Evolutionary conservation across 495 filamentous ascomycete species (phyloP).

Genomic region (Glutinoglossum americanum): DNA sequence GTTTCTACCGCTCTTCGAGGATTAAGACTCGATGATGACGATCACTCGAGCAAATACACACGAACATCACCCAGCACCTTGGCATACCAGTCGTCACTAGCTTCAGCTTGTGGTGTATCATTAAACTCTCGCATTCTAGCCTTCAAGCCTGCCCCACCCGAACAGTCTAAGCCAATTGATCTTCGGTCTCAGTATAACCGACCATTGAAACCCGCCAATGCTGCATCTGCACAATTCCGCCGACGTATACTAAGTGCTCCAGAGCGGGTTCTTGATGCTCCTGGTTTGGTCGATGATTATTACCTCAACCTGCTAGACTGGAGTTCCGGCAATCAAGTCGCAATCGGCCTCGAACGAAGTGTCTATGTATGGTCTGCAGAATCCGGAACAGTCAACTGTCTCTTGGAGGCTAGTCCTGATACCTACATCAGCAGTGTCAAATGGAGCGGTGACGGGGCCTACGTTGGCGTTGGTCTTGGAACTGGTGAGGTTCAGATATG

Average conservation of each 20-base stretch:
- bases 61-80: constrained; percentile 68
- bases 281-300: constrained; percentile 91
- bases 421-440: constrained; percentile 97
- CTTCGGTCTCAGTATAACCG: constrained; percentile 95
- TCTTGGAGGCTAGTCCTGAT: constrained; percentile 67
- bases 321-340: constrained; percentile 93
- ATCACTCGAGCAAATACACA: constrained; percentile 32
- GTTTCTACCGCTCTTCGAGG: constrained; percentile 57
- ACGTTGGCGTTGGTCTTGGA: constrained; percentile 85
- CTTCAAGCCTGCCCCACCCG: constrained; percentile 91
- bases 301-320: constrained; percentile 97
- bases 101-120: constrained; percentile 76
- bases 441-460: constrained; percentile 94
- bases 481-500: constrained; percentile 97
- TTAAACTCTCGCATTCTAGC: constrained; percentile 91
- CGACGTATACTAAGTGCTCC: constrained; percentile 84
- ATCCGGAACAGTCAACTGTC: constrained; percentile 61
- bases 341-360: constrained; percentile 87
- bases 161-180: constrained; percentile 94
- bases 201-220: constrained; percentile 58
- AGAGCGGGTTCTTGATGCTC: constrained; percentile 92
- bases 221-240: constrained; percentile 58
- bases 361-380: constrained; percentile 99
- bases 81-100: constrained; percentile 83
- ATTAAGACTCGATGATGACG: constrained; percentile 46